Base-by-base conservation (phyloP, 2,329 filamentous ascomycete species). In the Ceratocystis cubensis region DNA sequence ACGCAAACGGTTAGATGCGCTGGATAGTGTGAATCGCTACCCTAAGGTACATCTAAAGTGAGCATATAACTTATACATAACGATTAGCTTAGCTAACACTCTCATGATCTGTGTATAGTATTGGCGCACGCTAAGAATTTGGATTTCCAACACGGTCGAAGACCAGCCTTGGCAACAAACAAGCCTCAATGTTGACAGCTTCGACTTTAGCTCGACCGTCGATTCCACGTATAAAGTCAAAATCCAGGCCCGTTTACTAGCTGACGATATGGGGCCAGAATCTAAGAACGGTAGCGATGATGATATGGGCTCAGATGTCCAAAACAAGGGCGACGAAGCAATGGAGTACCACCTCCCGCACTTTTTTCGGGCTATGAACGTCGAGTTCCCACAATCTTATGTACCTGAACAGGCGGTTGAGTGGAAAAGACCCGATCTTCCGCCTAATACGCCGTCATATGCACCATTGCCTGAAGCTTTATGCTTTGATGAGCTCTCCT, bases 91-190 rank as follows among this genome's bases (percentile, higher is more conserved):
- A 4, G 37, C 10, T 41, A 41, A 41, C 37, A 41, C 10, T 13
- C 10, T 41, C 37, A 15, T 41, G 37, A 15, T 41, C 10, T 33
- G 3, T 57, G 1, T 44, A 28, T 63, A 69, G 66, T 66, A 64
- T 45, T 48, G 61, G 61, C 69, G 71, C 46, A 96, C 91, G 2
- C 80, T 99, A 75, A 88, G 93, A 69, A 84, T 99, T 70, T 97
- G 91, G 91, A 87, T 99, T 72, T 92, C 86, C 72, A 99, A 99
- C 76, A 96, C 91, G 0, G 91, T 88, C 44, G 91, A 96, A 75
- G 90, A 94, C 73, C 94, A 99, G 77, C 87, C 88, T 41, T 97
- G 94, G 94, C 94, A 99, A 76, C 68, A 66, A 41, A 33, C 57
- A 5, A 82, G 81, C 48, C 79, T 88, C 68, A 86, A 87, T 69